phyloP scores from a whole-genome alignment of 1,284 basidiomycete species.

The Cryptococcus wingfieldii region DNA sequence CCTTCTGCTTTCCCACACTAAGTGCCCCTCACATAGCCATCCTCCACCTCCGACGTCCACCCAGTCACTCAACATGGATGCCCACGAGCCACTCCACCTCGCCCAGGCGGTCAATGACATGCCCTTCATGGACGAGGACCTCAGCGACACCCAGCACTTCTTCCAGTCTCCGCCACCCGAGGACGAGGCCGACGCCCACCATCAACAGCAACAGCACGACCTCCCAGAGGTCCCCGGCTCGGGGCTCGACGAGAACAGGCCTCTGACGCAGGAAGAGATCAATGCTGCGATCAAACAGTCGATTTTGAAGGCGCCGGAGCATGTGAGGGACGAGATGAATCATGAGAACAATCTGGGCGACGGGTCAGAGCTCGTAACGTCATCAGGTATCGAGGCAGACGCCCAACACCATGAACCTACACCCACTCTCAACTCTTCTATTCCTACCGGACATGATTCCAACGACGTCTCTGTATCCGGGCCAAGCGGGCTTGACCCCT shows the following conservation, averaged over 20 bases:
- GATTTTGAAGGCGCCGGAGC: conserved; percentile 17
- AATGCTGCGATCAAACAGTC: conserved; percentile 25
- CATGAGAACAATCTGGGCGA: background rate
- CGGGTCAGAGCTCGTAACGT: background rate
- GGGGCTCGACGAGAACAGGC: background rate
- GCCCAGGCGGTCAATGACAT: conserved; percentile 7
- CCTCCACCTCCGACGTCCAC: conserved; percentile 18
- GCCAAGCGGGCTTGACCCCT: background rate
- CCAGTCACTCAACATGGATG: conserved; percentile 3
- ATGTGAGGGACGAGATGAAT: conserved; percentile 5
- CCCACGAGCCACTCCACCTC: conserved; percentile 10
- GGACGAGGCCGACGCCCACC: background rate
- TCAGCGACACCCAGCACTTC: conserved; percentile 8
- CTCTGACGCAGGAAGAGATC: conserved; percentile 17
- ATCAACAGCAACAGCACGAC: background rate
- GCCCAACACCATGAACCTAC: background rate
- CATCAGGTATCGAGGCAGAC: background rate
- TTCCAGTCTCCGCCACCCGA: conserved; percentile 3
- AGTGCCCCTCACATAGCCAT: conserved; percentile 13
- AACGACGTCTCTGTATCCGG: background rate
- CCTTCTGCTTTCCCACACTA: conserved; percentile 1
- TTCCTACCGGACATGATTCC: background rate
- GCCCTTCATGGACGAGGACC: conserved; percentile 12
- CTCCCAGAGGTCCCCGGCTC: background rate
- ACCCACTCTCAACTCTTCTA: background rate